Conservation (phyloP, 495 filamentous ascomycete genomes). For the Parmelia sp. region DNA sequence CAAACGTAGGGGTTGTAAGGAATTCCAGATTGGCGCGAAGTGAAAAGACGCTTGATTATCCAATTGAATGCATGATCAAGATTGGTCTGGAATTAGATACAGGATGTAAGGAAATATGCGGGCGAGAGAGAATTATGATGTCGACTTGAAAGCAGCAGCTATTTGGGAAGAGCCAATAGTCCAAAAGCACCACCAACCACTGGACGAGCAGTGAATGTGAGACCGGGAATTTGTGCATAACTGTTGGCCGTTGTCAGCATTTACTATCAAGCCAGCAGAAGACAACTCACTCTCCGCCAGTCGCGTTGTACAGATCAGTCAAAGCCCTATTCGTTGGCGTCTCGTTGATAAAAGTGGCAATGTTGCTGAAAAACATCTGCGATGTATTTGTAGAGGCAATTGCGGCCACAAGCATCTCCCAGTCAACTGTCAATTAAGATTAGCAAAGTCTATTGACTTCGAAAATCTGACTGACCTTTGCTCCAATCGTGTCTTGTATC, state of each 20-base stretch:
- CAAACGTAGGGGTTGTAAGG: not conserved
- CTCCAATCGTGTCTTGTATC: slow-evolving; percentile 46
- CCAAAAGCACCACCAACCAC: slow-evolving; percentile 51
- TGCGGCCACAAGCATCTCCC: slow-evolving; percentile 35
- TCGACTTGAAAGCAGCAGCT: not conserved
- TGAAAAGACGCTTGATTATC: not conserved
- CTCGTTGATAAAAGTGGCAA: slow-evolving; percentile 48
- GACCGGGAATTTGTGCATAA: slow-evolving; percentile 31
- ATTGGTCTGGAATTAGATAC: not conserved
- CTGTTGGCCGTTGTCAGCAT: slow-evolving; percentile 18
- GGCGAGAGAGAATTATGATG: not conserved
- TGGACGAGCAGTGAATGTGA: slow-evolving; percentile 47
- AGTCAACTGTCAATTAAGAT: not conserved
- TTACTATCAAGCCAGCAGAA: not conserved
- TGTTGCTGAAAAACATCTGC: slow-evolving; percentile 40
- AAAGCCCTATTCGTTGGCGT: slow-evolving; percentile 48
- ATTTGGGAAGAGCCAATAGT: slow-evolving; percentile 35
- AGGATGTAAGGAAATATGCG: not conserved
- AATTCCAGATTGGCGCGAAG: not conserved
- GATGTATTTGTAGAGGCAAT: slow-evolving; percentile 38
- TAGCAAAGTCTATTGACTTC: not conserved
- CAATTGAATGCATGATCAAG: not conserved
- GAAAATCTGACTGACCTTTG: slow-evolving; percentile 32
- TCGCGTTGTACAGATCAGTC: slow-evolving; percentile 52
- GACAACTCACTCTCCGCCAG: slow-evolving; percentile 37